Evolutionary conservation across 345 rosid genomes (phyloP).

Genomic region (Hibiscus trionum): DNA sequence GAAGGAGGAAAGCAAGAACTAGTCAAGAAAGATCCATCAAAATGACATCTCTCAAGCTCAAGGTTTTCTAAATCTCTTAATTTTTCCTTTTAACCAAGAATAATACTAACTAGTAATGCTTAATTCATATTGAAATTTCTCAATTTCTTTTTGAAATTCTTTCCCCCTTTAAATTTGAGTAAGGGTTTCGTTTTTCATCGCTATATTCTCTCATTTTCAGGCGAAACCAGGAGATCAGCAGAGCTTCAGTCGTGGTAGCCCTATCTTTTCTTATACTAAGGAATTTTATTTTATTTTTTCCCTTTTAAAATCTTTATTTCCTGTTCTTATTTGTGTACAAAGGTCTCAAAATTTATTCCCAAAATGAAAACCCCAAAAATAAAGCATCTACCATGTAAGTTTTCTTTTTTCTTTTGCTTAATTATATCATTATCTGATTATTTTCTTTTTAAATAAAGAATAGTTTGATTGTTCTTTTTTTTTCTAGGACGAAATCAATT

Average conservation of each 20-base stretch:
- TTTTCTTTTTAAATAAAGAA: not conserved
- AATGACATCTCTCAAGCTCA: conserved; percentile 4
- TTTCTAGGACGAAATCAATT: conserved; percentile 31
- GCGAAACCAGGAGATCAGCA: not conserved
- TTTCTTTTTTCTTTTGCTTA: not conserved
- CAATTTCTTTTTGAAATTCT: not conserved
- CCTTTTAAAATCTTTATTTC: not conserved
- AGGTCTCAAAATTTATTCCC: conserved; percentile 42
- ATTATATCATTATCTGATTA: not conserved
- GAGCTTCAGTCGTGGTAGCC: not conserved
- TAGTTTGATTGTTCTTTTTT: not conserved
- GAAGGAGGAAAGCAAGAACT: not conserved
- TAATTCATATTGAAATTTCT: too few species aligned
- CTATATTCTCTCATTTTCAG: not conserved
- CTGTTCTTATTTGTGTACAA: conserved; percentile 10
- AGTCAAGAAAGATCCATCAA: not conserved
- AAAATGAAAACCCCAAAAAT: conserved; percentile 28
- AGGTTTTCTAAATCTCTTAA: not conserved
- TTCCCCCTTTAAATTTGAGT: not conserved
- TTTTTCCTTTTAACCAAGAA: too few species aligned
- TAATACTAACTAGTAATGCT: not conserved
- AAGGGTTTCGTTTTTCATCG: not conserved
- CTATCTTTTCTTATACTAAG: not conserved
- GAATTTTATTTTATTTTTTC: not conserved
- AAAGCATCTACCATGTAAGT: conserved; percentile 41